Evolutionary conservation across 306 rosid genomes (phyloP), one percentile per base, ranked within the genome.

Genomic region (Vicia villosa): DNA sequence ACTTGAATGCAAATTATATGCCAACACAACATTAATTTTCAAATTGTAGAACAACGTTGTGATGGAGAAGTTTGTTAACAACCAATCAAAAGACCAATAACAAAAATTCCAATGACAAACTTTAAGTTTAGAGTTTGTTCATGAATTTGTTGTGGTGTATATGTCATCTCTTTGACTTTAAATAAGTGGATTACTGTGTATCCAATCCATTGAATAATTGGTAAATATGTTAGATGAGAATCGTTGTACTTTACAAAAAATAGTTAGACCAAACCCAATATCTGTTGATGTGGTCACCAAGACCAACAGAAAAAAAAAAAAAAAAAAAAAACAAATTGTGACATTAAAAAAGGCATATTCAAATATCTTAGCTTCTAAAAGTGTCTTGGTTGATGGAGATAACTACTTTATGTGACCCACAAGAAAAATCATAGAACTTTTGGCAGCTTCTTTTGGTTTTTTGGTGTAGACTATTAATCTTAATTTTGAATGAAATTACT

Each of bases 241-340:
- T 68, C 56, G 79, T 79, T 74, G 68, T 69, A 74, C 83, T 79
- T 79, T 49, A 69, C 79, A 54, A 55, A 42, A 73, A 73, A 52
- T 79, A 46, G 83, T 74, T 79, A 65, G 63, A 79, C 83, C 83
- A 74, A 79, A 79, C 80, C 73, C 74, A 61, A 62, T 63, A 34
- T 28, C 76, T 62, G 40, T 61, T 54, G 63, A 68, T 54, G 63
- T 54, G 64, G 72, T 66, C 77, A 74, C 64, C 73, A 19, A 62
- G 72, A 68, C 55, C 55, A 73, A 6, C 17, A 32, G 52, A 58
- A 40, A 50, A 0, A 59, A 58, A 47, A 20, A 38, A 2, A 10
- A 17, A 16, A 17, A 4, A 10, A 10, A 10, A 16, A 28, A 30
- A n/a, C n/a, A n/a, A n/a, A 24, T 16, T 36, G 47, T 17, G 32